Evolutionary conservation across 345 rosid genomes (phyloP), one percentile per base, ranked within the genome.

Genomic region (Mercurialis annua): DNA sequence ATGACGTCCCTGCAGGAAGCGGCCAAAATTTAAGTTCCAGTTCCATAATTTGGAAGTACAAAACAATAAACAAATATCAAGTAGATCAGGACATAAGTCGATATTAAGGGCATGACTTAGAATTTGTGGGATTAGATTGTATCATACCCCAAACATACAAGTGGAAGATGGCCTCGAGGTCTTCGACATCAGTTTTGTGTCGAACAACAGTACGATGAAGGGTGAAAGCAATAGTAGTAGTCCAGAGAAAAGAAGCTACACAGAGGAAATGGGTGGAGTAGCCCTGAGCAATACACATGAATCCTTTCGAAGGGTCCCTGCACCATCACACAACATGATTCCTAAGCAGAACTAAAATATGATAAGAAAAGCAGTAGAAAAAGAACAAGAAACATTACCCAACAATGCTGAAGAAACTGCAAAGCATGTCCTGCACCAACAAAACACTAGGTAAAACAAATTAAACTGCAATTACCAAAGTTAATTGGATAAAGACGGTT

Each of bases 171-270:
- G 89, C 93, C 80, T 93, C 97, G 65, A 93, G 79, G 83, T 93
- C 98, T 86, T 93, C 97, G 15, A 93, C 93, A 77, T 90, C 98
- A 1, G 96, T 81, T 77, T 90, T 90, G 84, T 93, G 98, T 72
- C 76, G 77, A 40, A 90, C 97, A 43, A 93, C 97, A 66, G 97
- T 90, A 2, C 97, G 94, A 59, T 93, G 97, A 72, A 93, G 98
- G 27, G 98, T 90, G 74, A 93, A 93, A 64, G 98, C 96, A 72
- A 93, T 93, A 16, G 86, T 83, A 2, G 97, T 93, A 23, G 98
- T 93, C 98, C 98, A 93, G 47, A 93, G 85, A 78, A 93, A 88
- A 60, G 96, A 93, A n/a, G 98, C 92, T 2, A 93, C 90, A 55
- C 96, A 92, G 78, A 92, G 90, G 80, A 92, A 92, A 83, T 88